phyloP scores from a whole-genome alignment of 208 protist genomes.

The Leishmania gerbilli region DNA sequence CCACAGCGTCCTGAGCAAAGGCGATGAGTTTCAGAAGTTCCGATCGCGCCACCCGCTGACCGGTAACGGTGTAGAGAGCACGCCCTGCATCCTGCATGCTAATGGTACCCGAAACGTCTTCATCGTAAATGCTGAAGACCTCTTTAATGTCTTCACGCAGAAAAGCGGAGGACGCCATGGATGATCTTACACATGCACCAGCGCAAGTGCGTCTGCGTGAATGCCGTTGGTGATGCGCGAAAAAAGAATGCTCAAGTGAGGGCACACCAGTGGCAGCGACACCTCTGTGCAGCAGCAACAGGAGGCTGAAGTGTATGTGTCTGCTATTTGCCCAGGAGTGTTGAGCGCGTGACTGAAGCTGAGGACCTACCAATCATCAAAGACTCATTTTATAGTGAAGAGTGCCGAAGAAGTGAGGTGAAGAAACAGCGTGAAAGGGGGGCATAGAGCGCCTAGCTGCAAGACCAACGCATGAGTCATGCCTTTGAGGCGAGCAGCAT shows the following conservation, averaged over 20 bases:
- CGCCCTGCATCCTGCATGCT: slow-evolving; percentile 56
- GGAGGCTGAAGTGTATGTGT: not conserved
- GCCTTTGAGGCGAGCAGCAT: not conserved
- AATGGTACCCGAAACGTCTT: slow-evolving; percentile 75
- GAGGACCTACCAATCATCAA: not conserved
- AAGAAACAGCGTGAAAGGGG: not conserved
- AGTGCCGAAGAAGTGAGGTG: not conserved
- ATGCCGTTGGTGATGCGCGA: not conserved
- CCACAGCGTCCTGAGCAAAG: slow-evolving; percentile 40
- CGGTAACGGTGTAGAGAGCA: slow-evolving; percentile 84
- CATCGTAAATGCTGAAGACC: slow-evolving; percentile 85
- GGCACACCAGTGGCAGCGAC: not conserved
- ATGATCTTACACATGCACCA: not conserved
- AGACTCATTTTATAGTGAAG: not conserved
- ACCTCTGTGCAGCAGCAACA: not conserved
- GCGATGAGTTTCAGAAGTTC: slow-evolving; percentile 62
- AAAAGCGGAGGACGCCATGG: slow-evolving; percentile 15
- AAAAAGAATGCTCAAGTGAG: not conserved
- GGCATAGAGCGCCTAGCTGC: not conserved
- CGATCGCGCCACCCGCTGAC: slow-evolving; percentile 52
- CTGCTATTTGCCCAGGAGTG: not conserved
- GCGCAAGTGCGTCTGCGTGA: not conserved
- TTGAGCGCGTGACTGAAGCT: not conserved
- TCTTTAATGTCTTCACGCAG: slow-evolving; percentile 80
- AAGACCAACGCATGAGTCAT: not conserved